Evolutionary conservation across 306 rosid genomes (phyloP).

Genomic region (Acacia melanoxylon): DNA sequence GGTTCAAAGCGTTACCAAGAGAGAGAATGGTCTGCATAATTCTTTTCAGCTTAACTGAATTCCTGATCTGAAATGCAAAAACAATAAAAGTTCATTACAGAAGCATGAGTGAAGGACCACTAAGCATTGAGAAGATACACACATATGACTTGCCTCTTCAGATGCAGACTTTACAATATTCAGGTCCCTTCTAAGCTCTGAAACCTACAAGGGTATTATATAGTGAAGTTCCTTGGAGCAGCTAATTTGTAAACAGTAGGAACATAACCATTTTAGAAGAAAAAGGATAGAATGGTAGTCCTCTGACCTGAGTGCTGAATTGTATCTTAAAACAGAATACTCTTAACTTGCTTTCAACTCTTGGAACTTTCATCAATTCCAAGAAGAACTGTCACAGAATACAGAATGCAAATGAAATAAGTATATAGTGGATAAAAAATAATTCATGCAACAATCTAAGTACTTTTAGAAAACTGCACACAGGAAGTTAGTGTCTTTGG

Average conservation of each 20-base stretch:
- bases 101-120: neutral
- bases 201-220: conserved; percentile 53
- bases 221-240: conserved; percentile 31
- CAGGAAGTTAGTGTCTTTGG: neutral
- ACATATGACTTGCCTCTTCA: conserved; percentile 65
- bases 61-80: conserved; percentile 73
- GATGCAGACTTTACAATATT: conserved; percentile 74
- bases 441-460: conserved; percentile 1
- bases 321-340: conserved; percentile 92
- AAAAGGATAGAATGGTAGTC: conserved; percentile 26
- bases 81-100: conserved; percentile 21
- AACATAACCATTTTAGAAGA: conserved; percentile 29
- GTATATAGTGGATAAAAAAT: conserved; percentile 16
- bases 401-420: conserved; percentile 36
- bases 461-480: conserved; percentile 20
- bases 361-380: conserved; percentile 91
- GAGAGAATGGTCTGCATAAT: conserved; percentile 99
- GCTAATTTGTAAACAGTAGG: conserved; percentile 27
- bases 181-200: conserved; percentile 78
- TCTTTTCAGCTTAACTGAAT: conserved; percentile 92
- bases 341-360: conserved; percentile 87
- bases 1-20: conserved; percentile 94
- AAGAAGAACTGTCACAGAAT: conserved; percentile 67
- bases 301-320: conserved; percentile 72
- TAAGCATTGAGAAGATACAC: conserved; percentile 18